Conservation (phyloP, 2,329 filamentous ascomycete genomes). For the Cordyceps farinosa region DNA sequence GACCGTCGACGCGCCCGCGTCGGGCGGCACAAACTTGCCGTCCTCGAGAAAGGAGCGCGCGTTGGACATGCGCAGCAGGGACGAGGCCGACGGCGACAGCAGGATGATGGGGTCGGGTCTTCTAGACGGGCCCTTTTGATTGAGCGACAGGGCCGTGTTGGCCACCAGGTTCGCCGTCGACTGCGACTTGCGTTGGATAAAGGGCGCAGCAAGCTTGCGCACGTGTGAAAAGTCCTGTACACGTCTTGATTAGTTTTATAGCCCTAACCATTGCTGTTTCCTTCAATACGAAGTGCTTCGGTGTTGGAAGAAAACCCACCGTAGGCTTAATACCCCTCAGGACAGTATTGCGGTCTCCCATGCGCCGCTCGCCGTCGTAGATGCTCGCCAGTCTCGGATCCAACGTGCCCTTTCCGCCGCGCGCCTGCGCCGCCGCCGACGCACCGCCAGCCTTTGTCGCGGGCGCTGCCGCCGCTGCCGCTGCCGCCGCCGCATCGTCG, state of each 20-base stretch:
- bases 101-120: conserved; percentile 86
- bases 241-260: conserved; percentile 17
- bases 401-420: conserved; percentile 61
- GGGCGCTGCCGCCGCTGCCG: conserved; percentile 27
- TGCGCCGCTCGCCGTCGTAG: conserved; percentile 84
- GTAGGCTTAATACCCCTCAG: conserved; percentile 84
- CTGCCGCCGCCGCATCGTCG: conserved; percentile 51
- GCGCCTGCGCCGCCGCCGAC: conserved; percentile 42
- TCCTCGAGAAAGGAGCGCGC: conserved; percentile 90
- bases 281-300: not conserved
- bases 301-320: conserved; percentile 47
- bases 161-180: conserved; percentile 37
- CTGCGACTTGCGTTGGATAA: conserved; percentile 62
- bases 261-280: not conserved
- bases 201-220: conserved; percentile 76
- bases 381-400: conserved; percentile 84
- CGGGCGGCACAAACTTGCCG: conserved; percentile 75
- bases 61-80: conserved; percentile 90
- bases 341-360: conserved; percentile 88
- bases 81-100: conserved; percentile 91
- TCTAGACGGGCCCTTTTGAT: conserved; percentile 48
- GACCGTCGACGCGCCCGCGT: conserved; percentile 62
- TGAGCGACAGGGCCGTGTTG: conserved; percentile 49
- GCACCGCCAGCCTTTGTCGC: conserved; percentile 34
- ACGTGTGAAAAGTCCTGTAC: conserved; percentile 87